Conservation (phyloP, 768 basidiomycete genomes). For the Kondoa subrosea region DNA sequence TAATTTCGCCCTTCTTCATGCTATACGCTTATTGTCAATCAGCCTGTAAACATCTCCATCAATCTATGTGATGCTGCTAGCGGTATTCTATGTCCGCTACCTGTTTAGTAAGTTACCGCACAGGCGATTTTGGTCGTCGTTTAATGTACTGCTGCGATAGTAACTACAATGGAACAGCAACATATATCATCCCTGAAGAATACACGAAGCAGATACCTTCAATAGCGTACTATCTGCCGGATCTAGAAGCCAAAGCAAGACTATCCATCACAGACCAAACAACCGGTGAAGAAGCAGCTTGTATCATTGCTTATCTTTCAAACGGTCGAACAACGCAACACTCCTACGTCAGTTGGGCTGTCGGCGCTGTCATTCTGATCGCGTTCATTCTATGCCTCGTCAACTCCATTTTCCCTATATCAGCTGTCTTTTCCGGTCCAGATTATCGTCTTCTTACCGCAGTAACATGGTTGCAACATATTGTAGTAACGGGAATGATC, state of each 20-base stretch:
- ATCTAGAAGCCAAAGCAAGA: constrained; percentile 77
- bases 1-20: not conserved
- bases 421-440: constrained; percentile 32
- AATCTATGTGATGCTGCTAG: constrained; percentile 62
- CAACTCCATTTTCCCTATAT: constrained; percentile 40
- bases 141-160: too few relatives aligned
- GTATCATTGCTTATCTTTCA: constrained; percentile 75
- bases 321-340: constrained; percentile 77
- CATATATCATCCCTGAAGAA: not conserved
- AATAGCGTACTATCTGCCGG: constrained; percentile 73
- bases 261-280: constrained; percentile 51
- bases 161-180: constrained; percentile 41
- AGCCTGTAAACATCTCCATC: constrained; percentile 58
- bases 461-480: constrained; percentile 65
- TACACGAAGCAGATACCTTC: constrained; percentile 43
- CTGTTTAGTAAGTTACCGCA: too few relatives aligned
- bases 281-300: constrained; percentile 62
- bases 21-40: too few relatives aligned
- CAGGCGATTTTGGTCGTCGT: too few relatives aligned
- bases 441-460: constrained; percentile 58
- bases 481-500: constrained; percentile 58
- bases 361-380: constrained; percentile 41
- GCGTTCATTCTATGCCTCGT: constrained; percentile 43
- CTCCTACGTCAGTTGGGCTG: constrained; percentile 57
- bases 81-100: constrained; percentile 63